These are phyloP conservation scores for Lactarius akahatsu DNA, from an alignment of 768 basidiomycete species.

Conservation along the genomic window DNA sequence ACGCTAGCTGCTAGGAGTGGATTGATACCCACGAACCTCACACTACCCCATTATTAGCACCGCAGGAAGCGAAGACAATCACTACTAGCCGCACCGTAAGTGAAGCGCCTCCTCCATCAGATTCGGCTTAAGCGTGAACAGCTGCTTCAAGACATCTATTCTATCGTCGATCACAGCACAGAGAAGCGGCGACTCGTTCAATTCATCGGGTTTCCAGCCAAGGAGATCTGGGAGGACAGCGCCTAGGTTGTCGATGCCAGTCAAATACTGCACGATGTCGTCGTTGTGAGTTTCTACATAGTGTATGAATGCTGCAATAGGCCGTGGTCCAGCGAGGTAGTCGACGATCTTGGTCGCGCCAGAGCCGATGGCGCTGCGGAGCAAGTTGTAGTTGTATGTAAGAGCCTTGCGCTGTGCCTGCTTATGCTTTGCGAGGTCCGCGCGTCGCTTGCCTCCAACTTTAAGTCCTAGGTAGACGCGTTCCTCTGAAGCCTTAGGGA, in stretches of 20 bases:
- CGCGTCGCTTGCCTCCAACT: slow-evolving; percentile 63
- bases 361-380: slow-evolving; percentile 9
- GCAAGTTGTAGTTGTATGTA: slow-evolving; percentile 11
- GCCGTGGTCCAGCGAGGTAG: slow-evolving; percentile 49
- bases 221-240: slow-evolving; percentile 46
- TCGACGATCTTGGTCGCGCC: slow-evolving; percentile 38
- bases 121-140: slow-evolving; percentile 45
- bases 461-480: slow-evolving; percentile 55
- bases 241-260: slow-evolving; percentile 41
- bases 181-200: slow-evolving; percentile 55
- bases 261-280: slow-evolving; percentile 44
- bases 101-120: slow-evolving; percentile 45
- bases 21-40: slow-evolving; percentile 50
- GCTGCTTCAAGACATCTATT: slow-evolving; percentile 43
- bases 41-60: slow-evolving; percentile 34
- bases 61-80: neutral
- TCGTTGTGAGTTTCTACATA: slow-evolving; percentile 47
- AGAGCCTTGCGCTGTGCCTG: neutral
- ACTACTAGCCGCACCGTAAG: slow-evolving; percentile 39
- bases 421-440: slow-evolving; percentile 46
- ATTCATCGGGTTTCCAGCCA: slow-evolving; percentile 47
- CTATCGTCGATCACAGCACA: slow-evolving; percentile 43
- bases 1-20: slow-evolving; percentile 45
- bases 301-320: slow-evolving; percentile 50
- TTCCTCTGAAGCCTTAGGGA: slow-evolving; percentile 40